These are phyloP conservation scores for Lepiota subincarnata DNA, from an alignment of 768 basidiomycete genomes.

Conservation along the genomic window DNA sequence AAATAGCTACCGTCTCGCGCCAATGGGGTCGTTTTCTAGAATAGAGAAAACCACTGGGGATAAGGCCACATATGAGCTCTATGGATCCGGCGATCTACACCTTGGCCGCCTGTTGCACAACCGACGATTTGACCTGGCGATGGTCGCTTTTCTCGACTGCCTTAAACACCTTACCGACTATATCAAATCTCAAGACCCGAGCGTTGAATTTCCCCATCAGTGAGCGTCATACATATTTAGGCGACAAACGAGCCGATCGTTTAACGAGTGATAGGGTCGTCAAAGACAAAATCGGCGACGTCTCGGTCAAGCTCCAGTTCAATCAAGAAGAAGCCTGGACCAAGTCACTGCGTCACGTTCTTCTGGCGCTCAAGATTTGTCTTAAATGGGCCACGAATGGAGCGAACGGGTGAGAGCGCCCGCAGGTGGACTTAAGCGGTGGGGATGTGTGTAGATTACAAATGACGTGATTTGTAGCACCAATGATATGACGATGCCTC, in stretches of 20 bases:
- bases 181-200: slow-evolving; percentile 67
- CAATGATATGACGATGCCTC: slow-evolving; percentile 12
- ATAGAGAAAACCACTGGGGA: slow-evolving; percentile 83
- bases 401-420: slow-evolving; percentile 46
- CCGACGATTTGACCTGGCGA: slow-evolving; percentile 90
- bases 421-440: not conserved
- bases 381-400: slow-evolving; percentile 85
- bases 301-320: slow-evolving; percentile 91
- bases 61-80: slow-evolving; percentile 85
- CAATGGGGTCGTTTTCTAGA: slow-evolving; percentile 92
- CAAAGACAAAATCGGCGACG: slow-evolving; percentile 95
- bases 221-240: slow-evolving; percentile 38
- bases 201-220: slow-evolving; percentile 83
- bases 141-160: slow-evolving; percentile 96
- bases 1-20: slow-evolving; percentile 79
- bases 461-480: slow-evolving; percentile 24
- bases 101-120: slow-evolving; percentile 89
- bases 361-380: slow-evolving; percentile 84
- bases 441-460: not conserved
- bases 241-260: slow-evolving; percentile 2
- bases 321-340: slow-evolving; percentile 97
- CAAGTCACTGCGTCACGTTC: slow-evolving; percentile 84
- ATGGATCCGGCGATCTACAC: slow-evolving; percentile 91
- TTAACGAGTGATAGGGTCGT: slow-evolving; percentile 50
- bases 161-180: slow-evolving; percentile 88